These are phyloP conservation scores for Nyssa sinensis DNA, from an alignment of 148 eudicot species.

Conservation along the genomic window DNA sequence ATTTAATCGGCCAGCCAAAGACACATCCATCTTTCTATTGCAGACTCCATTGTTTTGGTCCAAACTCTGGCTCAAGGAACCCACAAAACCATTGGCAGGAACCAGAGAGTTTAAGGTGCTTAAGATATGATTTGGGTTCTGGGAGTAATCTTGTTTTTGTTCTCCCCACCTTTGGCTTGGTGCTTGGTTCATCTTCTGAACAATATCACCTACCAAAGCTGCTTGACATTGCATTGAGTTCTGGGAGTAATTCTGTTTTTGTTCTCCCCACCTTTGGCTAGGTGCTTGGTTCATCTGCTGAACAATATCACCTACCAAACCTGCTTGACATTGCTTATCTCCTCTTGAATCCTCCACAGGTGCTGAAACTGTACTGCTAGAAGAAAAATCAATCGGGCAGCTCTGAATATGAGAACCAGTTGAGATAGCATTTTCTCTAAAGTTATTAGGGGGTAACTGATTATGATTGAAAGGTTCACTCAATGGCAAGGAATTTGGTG, in stretches of 20 bases:
- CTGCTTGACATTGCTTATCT: conserved; percentile 23
- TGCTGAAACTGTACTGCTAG: conserved; percentile 29
- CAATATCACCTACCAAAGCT: conserved; percentile 24
- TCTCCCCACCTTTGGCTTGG: conserved; percentile 37
- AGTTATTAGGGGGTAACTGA: conserved; percentile 21
- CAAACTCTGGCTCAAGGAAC: conserved; percentile 28
- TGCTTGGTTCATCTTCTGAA: conserved; percentile 18
- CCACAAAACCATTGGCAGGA: conserved; percentile 16
- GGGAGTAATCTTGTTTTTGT: conserved; percentile 28
- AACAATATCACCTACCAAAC: conserved; percentile 23
- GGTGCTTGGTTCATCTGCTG: conserved; percentile 19
- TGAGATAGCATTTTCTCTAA: conserved; percentile 22
- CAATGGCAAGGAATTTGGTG: conserved; percentile 22
- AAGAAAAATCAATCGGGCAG: conserved; percentile 29
- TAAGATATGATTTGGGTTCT: conserved; percentile 26
- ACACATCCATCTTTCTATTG: conserved; percentile 21
- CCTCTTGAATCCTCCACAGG: conserved; percentile 42
- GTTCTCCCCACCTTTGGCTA: conserved; percentile 35
- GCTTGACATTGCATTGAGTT: conserved; percentile 24
- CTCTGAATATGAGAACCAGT: conserved; percentile 23
- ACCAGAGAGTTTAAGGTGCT: conserved; percentile 26
- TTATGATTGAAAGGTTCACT: conserved; percentile 20
- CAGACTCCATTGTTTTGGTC: conserved; percentile 26
- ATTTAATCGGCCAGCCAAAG: conserved; percentile 27
- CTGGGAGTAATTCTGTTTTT: conserved; percentile 28